Base-by-base conservation (phyloP, 257 asterid genomes). In the Coffea canephora region DNA sequence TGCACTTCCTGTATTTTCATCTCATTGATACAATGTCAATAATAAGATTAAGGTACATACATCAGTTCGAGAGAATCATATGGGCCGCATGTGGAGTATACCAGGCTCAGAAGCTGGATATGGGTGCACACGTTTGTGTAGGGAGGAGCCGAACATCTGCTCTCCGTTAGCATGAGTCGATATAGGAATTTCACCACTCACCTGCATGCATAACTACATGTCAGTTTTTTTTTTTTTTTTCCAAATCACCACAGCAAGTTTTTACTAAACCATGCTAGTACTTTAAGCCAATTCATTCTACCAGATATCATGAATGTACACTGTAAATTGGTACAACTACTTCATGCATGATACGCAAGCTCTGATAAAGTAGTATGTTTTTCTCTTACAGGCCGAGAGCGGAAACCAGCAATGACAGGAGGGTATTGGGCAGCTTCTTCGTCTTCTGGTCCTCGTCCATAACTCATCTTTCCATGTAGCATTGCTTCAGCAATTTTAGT, bases 401-500 rank as follows among this genome's bases (percentile, higher is more conserved):
- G 95, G 76, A 85, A 86, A 50, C 98, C 98, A 15, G 98, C 83
- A 59, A 93, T 92, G 76, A 95, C 91, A 10, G 91, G 94, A n/a
- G 94, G 98, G 75, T 95, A 93, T 4, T 87, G 94, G n/a, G 87
- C 75, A 23, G 83, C 83, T 27, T 93, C 99, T 46, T 89, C 94
- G 52, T 93, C 97, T 50, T 93, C 98, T 31, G 89, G 93, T 81
- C 99, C 98, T 89, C 99, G 87, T 76, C 99, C 99, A 72, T 91
- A 91, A 76, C 95, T 95, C 99, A 95, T 95, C 87, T 95, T 95
- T 31, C 99, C 99, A 81, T 95, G 98, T 73, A 95, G 99, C 90
- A 95, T 88, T 77, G 96, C 89, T 83, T 95, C 99, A 50, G 87
- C 98, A 52, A 93, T 85, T 25, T 82, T 79, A 12, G 94, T 91